Evolutionary conservation across 495 filamentous ascomycete genomes (phyloP).

Genomic region (Penicillium cataractarum): DNA sequence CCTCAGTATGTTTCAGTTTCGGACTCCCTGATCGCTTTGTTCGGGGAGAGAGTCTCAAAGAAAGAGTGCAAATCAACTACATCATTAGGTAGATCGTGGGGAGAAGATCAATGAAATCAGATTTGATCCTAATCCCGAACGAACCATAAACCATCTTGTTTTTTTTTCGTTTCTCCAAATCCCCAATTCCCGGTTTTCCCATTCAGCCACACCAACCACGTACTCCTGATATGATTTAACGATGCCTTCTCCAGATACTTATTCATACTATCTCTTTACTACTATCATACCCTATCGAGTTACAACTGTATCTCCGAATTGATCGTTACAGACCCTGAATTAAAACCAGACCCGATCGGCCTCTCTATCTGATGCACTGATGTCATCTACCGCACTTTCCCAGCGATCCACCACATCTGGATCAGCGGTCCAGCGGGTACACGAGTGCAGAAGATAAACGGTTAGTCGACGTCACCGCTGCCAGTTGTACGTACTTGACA

Average conservation of each 20-base stretch:
- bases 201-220: neutral
- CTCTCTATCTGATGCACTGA: neutral
- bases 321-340: neutral
- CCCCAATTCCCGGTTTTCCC: neutral
- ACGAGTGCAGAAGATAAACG: neutral
- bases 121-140: neutral
- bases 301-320: no score
- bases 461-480: neutral
- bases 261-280: no score
- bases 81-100: neutral
- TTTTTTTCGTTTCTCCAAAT: no score
- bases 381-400: constrained; percentile 7
- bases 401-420: constrained; percentile 3
- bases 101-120: neutral
- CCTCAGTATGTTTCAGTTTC: neutral
- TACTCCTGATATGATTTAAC: neutral
- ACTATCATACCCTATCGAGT: no score
- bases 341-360: neutral
- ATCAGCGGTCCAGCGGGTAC: neutral
- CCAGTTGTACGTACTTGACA: neutral
- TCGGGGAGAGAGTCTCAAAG: no score
- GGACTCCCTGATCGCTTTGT: neutral
- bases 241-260: neutral
- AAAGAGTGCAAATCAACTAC: neutral
- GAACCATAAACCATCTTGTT: neutral